Evolutionary conservation across 768 basidiomycete species (phyloP).

Genomic region (Kwoniella botswanensis): DNA sequence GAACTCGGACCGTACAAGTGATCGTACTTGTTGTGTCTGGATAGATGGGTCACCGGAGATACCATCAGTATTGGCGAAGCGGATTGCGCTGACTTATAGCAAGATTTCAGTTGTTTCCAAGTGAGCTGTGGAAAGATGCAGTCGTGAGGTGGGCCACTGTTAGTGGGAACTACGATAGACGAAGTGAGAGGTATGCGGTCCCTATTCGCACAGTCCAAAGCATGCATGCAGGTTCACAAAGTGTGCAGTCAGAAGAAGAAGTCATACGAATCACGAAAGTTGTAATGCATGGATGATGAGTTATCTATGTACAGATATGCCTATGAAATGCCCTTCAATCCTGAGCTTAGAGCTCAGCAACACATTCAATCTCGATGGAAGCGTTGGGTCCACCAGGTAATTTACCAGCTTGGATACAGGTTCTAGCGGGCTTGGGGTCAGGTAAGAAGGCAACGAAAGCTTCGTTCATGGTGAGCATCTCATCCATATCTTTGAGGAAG

Average conservation of each 20-base stretch:
- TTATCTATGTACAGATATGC: not conserved
- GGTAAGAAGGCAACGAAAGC: constrained; percentile 33
- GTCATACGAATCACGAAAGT: not conserved
- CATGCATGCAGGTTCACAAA: too few relatives aligned
- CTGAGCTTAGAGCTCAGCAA: constrained; percentile 21
- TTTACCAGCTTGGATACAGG: constrained; percentile 26
- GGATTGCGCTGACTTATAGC: not conserved
- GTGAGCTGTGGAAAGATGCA: not conserved
- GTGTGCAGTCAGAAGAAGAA: too few relatives aligned
- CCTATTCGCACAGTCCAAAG: too few relatives aligned
- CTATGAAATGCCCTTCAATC: not conserved
- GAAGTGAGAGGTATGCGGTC: too few relatives aligned
- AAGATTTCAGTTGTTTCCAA: not conserved
- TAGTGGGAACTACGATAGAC: too few relatives aligned
- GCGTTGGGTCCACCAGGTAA: constrained; percentile 19
- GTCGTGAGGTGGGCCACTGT: too few relatives aligned
- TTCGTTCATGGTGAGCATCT: constrained; percentile 46
- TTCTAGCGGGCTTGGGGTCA: constrained; percentile 18
- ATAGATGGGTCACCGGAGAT: not conserved
- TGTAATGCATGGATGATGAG: not conserved
- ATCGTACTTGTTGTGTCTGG: not conserved
- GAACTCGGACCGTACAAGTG: not conserved
- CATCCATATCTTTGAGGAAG: constrained; percentile 40
- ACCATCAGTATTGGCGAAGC: not conserved
- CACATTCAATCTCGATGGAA: constrained; percentile 29